Conservation (phyloP, 2,329 filamentous ascomycete genomes). For the Macrophomina phaseolina region DNA sequence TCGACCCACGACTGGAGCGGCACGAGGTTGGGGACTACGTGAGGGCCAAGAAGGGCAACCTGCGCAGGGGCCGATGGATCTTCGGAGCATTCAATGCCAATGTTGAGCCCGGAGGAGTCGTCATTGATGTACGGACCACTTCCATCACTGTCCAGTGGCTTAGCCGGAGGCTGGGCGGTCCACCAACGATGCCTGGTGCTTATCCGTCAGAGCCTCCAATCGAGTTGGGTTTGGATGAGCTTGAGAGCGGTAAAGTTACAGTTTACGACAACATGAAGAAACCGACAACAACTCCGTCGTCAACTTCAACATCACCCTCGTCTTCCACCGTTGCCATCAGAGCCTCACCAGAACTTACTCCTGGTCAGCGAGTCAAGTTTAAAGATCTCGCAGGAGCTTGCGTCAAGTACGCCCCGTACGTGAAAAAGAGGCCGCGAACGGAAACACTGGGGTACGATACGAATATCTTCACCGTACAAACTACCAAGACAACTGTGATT, state of each 20-base stretch:
- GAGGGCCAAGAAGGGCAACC: conserved; percentile 57
- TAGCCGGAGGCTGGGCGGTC: conserved; percentile 48
- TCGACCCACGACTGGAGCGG: conserved; percentile 42
- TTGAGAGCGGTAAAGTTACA: conserved; percentile 49
- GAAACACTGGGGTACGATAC: conserved; percentile 62
- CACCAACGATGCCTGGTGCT: conserved; percentile 30
- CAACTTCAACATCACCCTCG: conserved; percentile 27
- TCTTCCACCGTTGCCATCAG: conserved; percentile 10
- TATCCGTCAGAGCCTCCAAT: conserved; percentile 38
- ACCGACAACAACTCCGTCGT: conserved; percentile 33
- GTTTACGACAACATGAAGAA: conserved; percentile 47
- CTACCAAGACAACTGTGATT: conserved; percentile 55
- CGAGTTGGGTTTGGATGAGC: conserved; percentile 44
- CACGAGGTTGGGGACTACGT: conserved; percentile 57
- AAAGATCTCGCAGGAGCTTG: conserved; percentile 58
- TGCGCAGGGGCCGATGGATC: conserved; percentile 59
- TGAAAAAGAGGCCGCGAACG: conserved; percentile 53
- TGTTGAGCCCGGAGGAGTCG: conserved; percentile 55
- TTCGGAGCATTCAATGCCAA: conserved; percentile 59
- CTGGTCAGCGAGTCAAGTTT: conserved; percentile 61
- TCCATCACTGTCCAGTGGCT: conserved; percentile 60
- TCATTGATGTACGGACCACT: conserved; percentile 57
- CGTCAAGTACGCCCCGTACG: conserved; percentile 56
- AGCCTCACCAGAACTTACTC: conserved; percentile 40
- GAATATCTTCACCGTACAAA: conserved; percentile 61